Evolutionary conservation across 805 yeast species (phyloP), one percentile per base, ranked within the genome.

Genomic region (Wickerhamomyces tratensis): DNA sequence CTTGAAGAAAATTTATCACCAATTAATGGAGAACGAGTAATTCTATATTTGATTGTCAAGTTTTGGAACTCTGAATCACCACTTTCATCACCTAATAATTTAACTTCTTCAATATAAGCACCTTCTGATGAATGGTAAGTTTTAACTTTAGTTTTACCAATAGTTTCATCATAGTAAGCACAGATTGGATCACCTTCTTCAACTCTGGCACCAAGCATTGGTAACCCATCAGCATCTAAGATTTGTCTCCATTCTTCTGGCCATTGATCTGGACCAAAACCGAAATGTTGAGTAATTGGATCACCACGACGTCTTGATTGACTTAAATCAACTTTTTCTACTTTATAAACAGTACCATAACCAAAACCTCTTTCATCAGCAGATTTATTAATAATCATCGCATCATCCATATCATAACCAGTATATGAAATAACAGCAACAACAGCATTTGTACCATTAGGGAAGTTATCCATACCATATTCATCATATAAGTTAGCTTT

Each of bases 381-480:
- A 0, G 98, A 71, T 62, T 91, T 93, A 65, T 93, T 93, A 53
- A 93, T 67, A 20, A 93, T 97, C 58, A 93, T 72, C 6, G 98
- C 98, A 79, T 93, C 98, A 67, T 93, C 98, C 61, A 93, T 93
- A 85, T 93, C 98, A 61, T 93, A 93, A 49, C 98, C 98, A 0
- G 98, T 91, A 58, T 93, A 93, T 7, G 96, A 87, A 98, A 93
- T 93, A 35, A 93, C 98, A 2, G 98, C 98, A 44, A 93, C 98
- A 1, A 95, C 86, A 9, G 98, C 98, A 62, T 93, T 93, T 65
- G 93, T 98, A 7, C 98, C 98, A 5, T 98, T 98, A 4, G 98
- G 98, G 36, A 93, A 70, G 60, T 93, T 89, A 64, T 93, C 98
- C 61, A 91, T 93, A 47, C 89, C 85, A 49, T 93, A 91, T 47